A percentile compares a stretch with the other conserved stretches of the same genome.
phyloP scores from a whole-genome alignment of 2,329 filamentous ascomycete genomes.

The Alternaria infectoria region DNA sequence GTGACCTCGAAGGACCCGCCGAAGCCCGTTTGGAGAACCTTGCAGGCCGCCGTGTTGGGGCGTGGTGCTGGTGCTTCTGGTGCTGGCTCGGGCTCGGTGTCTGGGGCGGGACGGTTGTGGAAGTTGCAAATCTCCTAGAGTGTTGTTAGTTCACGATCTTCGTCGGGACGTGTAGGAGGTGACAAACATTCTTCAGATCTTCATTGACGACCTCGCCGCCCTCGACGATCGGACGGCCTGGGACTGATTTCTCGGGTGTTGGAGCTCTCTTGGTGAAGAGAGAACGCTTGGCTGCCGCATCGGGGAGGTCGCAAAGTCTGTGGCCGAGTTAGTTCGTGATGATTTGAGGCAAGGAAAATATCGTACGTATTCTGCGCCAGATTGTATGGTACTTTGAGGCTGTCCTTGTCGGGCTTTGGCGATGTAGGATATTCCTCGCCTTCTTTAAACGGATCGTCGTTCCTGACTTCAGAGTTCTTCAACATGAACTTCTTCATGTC shows the following conservation, averaged over 20 bases:
- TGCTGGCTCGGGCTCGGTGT: neutral
- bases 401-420: neutral
- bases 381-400: neutral
- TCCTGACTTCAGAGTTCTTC: neutral
- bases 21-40: fast-evolving
- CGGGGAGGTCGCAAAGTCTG: neutral
- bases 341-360: neutral
- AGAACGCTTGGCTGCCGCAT: neutral
- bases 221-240: neutral
- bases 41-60: neutral
- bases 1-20: fast-evolving
- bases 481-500: neutral
- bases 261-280: neutral
- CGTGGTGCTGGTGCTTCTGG: neutral
- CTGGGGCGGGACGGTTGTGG: neutral
- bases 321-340: neutral
- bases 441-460: neutral
- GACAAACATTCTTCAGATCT: neutral
- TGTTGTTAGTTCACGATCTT: neutral
- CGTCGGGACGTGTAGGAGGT: neutral
- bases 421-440: neutral
- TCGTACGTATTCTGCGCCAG: neutral
- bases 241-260: neutral
- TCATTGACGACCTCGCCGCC: neutral
- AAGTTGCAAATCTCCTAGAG: neutral